These are phyloP conservation scores for Gossypium raimondii DNA, from an alignment of 345 rosid species.

Conservation along the genomic window DNA sequence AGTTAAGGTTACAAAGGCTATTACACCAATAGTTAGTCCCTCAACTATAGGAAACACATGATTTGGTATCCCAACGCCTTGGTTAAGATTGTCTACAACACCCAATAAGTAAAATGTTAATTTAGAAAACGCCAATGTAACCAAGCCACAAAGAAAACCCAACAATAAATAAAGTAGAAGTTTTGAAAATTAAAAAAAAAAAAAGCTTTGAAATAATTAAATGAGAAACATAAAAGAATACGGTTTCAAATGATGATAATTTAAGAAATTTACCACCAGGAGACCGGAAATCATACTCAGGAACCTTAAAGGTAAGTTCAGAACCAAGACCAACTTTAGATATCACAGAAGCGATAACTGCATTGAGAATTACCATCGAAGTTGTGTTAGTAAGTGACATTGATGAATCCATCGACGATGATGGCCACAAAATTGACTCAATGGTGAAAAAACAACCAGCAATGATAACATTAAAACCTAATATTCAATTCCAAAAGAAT, in stretches of 20 bases:
- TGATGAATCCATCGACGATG: slow-evolving; percentile 53
- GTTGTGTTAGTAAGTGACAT: slow-evolving; percentile 68
- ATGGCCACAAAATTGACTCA: slow-evolving; percentile 89
- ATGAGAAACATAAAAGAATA: slow-evolving; percentile 4
- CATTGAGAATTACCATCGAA: slow-evolving; percentile 83
- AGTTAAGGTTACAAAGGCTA: slow-evolving; percentile 27
- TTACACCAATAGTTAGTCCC: slow-evolving; percentile 56
- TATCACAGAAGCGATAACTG: slow-evolving; percentile 83
- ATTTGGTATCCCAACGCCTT: slow-evolving; percentile 58
- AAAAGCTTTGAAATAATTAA: slow-evolving; percentile 1
- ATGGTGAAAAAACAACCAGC: slow-evolving; percentile 91
- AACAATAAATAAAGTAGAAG: slow-evolving; percentile 80
- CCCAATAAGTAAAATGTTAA: slow-evolving; percentile 67
- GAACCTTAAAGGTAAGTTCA: slow-evolving; percentile 84
- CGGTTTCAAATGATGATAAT: neutral
- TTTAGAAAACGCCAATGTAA: slow-evolving; percentile 63
- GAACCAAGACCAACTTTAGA: slow-evolving; percentile 83
- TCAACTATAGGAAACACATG: slow-evolving; percentile 68
- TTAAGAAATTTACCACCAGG: slow-evolving; percentile 52
- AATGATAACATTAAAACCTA: slow-evolving; percentile 92
- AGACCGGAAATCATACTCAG: slow-evolving; percentile 83
- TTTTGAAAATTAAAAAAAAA: slow-evolving; percentile 47
- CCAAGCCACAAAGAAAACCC: slow-evolving; percentile 75
- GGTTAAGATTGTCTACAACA: slow-evolving; percentile 50
- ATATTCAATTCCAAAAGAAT: neutral